Evolutionary conservation across 768 basidiomycete genomes (phyloP).

Genomic region (Termitomyces sp.): DNA sequence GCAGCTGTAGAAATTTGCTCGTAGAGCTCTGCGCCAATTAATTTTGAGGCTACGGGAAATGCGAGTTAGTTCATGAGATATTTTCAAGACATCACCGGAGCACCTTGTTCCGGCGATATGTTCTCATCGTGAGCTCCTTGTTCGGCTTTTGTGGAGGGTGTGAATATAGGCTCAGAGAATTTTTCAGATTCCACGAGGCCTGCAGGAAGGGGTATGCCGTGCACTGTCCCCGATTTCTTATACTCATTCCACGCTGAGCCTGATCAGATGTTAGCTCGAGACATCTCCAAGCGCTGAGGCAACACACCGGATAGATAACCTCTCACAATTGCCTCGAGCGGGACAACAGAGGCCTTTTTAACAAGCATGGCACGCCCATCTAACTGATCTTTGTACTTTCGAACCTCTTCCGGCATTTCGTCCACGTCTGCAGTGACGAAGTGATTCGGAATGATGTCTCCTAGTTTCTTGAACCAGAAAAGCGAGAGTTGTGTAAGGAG

Average conservation of each 20-base stretch:
- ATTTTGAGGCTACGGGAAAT: constrained; percentile 46
- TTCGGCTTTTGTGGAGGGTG: constrained; percentile 96
- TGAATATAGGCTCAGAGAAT: constrained; percentile 82
- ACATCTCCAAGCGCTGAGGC: background rate
- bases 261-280: constrained; percentile 25
- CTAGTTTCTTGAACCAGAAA: constrained; percentile 92
- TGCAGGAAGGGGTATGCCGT: constrained; percentile 73
- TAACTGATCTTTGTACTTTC: constrained; percentile 71
- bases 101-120: constrained; percentile 80
- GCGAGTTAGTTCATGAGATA: constrained; percentile 6
- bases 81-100: background rate
- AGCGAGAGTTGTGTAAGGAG: constrained; percentile 86
- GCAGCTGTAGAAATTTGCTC: constrained; percentile 56
- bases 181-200: constrained; percentile 85
- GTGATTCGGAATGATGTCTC: constrained; percentile 82
- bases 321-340: constrained; percentile 92
- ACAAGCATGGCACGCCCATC: constrained; percentile 91
- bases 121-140: constrained; percentile 96
- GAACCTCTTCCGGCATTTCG: constrained; percentile 80
- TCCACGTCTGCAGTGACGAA: constrained; percentile 75
- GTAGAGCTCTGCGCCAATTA: constrained; percentile 69
- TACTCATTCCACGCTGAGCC: constrained; percentile 98
- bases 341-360: constrained; percentile 81
- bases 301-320: constrained; percentile 89
- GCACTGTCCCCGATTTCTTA: constrained; percentile 81